Percentiles rank a stretch among this genome's conserved stretches.
phyloP scores from a whole-genome alignment of 768 basidiomycete genomes.

The Boletus tomentosulus region DNA sequence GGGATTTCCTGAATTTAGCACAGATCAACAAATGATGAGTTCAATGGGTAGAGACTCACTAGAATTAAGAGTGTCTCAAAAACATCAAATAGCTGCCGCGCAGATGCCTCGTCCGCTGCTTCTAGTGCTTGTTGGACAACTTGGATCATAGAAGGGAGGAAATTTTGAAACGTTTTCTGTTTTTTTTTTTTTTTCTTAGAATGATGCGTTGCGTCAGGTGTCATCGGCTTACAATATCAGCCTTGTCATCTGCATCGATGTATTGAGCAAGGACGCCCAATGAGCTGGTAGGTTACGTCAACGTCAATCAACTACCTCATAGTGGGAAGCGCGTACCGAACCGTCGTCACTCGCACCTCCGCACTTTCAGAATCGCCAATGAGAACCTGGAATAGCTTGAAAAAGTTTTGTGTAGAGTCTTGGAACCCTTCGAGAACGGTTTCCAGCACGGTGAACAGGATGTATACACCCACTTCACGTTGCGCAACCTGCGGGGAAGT shows the following conservation, averaged over 20 bases:
- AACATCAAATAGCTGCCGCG: conserved; percentile 90
- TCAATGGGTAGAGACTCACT: conserved; percentile 37
- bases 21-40: conserved; percentile 3
- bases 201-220: not conserved
- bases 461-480: conserved; percentile 89
- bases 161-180: conserved; percentile 81
- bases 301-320: not conserved
- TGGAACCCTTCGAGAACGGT: conserved; percentile 88
- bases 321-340: conserved; percentile 46
- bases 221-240: conserved; percentile 62
- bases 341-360: conserved; percentile 87
- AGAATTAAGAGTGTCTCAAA: conserved; percentile 94
- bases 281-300: conserved; percentile 44
- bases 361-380: conserved; percentile 80
- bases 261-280: conserved; percentile 92
- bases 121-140: conserved; percentile 86
- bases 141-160: conserved; percentile 83
- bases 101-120: conserved; percentile 70
- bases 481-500: conserved; percentile 63
- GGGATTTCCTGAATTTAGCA: conserved; percentile 71
- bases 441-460: conserved; percentile 88
- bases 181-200: not conserved
- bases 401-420: conserved; percentile 66
- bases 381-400: conserved; percentile 72
- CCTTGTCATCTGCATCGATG: conserved; percentile 83